phyloP scores from a whole-genome alignment of 768 basidiomycete species.

The Hortiboletus flavorubellus region DNA sequence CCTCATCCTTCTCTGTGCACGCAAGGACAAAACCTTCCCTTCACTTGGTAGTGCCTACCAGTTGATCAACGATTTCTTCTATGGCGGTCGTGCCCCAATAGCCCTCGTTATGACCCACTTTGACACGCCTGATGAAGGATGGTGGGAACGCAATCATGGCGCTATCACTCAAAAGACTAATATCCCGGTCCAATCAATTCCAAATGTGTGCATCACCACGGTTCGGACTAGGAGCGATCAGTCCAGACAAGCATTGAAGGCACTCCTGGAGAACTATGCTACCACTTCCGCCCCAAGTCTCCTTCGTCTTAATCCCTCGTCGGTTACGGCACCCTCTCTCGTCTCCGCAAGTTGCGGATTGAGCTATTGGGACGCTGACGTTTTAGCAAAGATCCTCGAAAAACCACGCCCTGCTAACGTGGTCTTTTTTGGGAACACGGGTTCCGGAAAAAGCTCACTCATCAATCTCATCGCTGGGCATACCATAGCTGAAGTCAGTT shows the following conservation, averaged over 20 bases:
- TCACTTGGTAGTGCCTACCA: conserved; percentile 29
- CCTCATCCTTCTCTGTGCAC: conserved; percentile 35
- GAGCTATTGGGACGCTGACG: background rate
- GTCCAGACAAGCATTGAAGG: background rate
- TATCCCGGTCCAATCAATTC: background rate
- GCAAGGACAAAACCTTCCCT: conserved; percentile 28
- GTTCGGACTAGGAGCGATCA: background rate
- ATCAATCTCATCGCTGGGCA: background rate
- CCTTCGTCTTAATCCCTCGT: background rate
- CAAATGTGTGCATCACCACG: background rate
- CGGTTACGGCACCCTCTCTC: background rate
- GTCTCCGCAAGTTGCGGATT: background rate
- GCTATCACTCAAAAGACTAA: conserved; percentile 3
- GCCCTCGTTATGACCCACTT: conserved; percentile 34
- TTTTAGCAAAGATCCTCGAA: background rate
- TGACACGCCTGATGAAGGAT: conserved; percentile 25
- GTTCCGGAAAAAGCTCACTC: conserved; percentile 32
- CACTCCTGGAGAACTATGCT: background rate
- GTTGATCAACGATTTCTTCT: conserved; percentile 34
- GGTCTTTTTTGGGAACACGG: conserved; percentile 34
- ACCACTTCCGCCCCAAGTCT: background rate
- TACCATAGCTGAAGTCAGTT: background rate
- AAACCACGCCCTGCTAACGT: conserved; percentile 17
- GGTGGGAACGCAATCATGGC: conserved; percentile 32
- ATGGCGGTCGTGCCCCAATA: conserved; percentile 30